A percentile compares a stretch with the other conserved stretches of the same genome.
Evolutionary conservation across 2,329 filamentous ascomycete species (phyloP).

Genomic region (Microsporum audouinii): DNA sequence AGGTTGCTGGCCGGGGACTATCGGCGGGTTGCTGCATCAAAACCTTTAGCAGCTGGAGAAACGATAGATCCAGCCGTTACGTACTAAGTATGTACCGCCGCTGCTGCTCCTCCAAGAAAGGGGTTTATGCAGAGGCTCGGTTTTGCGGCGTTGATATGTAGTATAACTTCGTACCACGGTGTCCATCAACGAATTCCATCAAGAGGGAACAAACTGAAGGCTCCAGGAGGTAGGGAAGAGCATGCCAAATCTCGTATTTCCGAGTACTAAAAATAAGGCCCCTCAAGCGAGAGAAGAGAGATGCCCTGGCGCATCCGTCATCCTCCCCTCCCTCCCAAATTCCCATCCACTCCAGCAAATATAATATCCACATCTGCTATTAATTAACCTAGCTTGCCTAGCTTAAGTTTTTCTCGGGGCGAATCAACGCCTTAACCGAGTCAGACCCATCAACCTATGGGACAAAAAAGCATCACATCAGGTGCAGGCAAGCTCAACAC

Average conservation of each 20-base stretch:
- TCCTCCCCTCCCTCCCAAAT: background rate
- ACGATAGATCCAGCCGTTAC: background rate
- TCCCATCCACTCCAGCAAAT: background rate
- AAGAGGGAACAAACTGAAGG: background rate
- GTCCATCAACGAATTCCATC: background rate
- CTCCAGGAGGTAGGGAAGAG: background rate
- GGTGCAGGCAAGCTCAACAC: background rate
- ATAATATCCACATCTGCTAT: background rate
- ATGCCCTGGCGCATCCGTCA: conserved; percentile 1
- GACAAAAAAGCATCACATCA: background rate
- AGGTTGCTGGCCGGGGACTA: background rate
- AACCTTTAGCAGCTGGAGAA: background rate
- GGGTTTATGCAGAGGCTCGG: background rate
- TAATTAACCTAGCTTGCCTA: conserved; percentile 2
- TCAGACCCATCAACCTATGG: background rate
- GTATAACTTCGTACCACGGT: conserved; percentile 1
- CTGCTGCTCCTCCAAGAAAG: background rate
- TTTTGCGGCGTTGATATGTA: conserved; percentile 2
- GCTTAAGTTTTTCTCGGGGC: background rate
- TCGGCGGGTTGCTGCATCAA: conserved; percentile 1
- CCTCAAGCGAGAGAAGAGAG: background rate
- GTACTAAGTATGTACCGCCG: background rate
- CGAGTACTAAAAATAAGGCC: conserved; percentile 3
- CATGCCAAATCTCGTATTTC: conserved; percentile 3
- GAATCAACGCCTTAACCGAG: background rate